Conservation (phyloP, 1,284 basidiomycete species). For the Porphyrellus sp. region DNA sequence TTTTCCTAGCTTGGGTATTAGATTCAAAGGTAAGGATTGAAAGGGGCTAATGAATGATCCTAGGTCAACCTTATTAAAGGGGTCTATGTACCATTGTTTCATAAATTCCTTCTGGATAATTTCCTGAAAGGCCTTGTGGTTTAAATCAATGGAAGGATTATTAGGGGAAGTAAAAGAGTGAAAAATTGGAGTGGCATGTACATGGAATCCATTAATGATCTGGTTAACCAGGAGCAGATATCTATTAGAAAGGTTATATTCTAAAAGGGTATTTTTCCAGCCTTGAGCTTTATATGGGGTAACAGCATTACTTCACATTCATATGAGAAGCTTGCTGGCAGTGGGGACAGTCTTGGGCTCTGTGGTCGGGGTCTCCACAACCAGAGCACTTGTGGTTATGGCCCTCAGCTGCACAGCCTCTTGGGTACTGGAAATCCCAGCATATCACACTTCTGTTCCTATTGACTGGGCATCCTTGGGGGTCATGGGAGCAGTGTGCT, state of each 20-base stretch:
- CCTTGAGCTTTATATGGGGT: slow-evolving; percentile 25
- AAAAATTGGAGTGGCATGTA: not conserved
- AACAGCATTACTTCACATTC: slow-evolving; percentile 2
- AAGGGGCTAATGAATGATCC: slow-evolving; percentile 2
- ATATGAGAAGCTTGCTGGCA: slow-evolving; percentile 6
- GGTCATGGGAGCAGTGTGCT: not conserved
- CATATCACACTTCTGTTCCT: not conserved
- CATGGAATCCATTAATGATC: not conserved
- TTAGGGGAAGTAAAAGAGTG: not conserved
- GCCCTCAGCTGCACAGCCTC: not conserved
- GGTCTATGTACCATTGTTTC: not conserved
- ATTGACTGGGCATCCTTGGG: not conserved
- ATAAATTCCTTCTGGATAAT: not conserved
- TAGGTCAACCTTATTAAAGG: not conserved
- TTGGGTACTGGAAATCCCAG: not conserved
- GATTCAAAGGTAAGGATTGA: slow-evolving; percentile 2
- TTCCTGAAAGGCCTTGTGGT: not conserved
- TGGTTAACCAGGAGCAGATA: not conserved
- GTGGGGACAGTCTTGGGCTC: slow-evolving; percentile 27
- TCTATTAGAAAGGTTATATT: not conserved
- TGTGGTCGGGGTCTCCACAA: slow-evolving; percentile 20
- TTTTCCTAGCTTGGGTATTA: slow-evolving; percentile 1
- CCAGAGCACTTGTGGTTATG: slow-evolving; percentile 23
- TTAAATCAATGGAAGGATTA: not conserved
- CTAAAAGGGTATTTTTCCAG: slow-evolving; percentile 13